Evolutionary conservation across 495 filamentous ascomycete species (phyloP).

Genomic region (Neurospora discreta): DNA sequence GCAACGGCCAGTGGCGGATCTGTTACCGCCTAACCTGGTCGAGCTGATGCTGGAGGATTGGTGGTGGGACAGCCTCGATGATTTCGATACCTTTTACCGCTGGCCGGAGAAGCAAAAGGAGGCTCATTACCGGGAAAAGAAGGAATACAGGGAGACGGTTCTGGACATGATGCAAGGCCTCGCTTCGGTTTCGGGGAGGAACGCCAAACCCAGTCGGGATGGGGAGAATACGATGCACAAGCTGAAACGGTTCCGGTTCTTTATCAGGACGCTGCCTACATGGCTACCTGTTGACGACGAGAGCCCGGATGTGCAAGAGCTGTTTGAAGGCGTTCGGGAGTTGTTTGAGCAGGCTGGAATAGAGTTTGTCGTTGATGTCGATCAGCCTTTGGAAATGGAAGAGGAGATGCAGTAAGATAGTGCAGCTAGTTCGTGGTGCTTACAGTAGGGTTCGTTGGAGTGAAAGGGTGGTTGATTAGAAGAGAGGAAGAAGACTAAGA

Average conservation of each 20-base stretch:
- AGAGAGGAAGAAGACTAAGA: too few relatives aligned
- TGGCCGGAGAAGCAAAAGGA: conserved; percentile 12
- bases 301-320: not conserved
- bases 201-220: not conserved
- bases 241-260: conserved; percentile 14
- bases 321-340: conserved; percentile 9
- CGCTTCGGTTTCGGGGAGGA: conserved; percentile 3
- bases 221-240: not conserved
- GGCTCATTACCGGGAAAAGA: conserved; percentile 10
- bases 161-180: conserved; percentile 14
- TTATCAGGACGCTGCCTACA: conserved; percentile 18
- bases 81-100: conserved; percentile 6
- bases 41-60: conserved; percentile 23
- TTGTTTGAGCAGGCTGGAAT: conserved; percentile 14
- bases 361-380: conserved; percentile 11
- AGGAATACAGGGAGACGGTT: conserved; percentile 11
- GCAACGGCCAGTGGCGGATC: conserved; percentile 4
- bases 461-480: too few relatives aligned
- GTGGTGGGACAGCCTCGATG: conserved; percentile 18
- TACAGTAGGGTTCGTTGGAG: too few relatives aligned
- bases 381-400: not conserved
- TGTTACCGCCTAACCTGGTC: conserved; percentile 22
- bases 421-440: too few relatives aligned
- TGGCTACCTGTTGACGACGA: conserved; percentile 13
- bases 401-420: not conserved